Conservation (phyloP, 306 rosid species). For the Trichosanthes cucumerina region DNA sequence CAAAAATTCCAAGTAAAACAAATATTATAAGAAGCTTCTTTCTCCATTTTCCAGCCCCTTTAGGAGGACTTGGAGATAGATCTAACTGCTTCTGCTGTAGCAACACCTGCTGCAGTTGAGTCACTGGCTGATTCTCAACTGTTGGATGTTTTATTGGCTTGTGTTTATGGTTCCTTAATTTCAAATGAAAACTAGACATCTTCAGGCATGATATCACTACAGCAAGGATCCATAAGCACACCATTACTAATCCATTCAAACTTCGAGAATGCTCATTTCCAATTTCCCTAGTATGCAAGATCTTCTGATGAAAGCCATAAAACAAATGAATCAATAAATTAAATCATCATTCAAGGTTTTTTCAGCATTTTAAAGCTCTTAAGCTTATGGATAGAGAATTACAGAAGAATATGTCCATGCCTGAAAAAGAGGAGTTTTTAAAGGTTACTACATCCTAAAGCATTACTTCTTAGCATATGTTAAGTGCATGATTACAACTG, state of each 20-base stretch:
- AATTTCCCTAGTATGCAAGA: constrained; percentile 23
- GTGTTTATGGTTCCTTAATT: constrained; percentile 30
- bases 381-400: neutral
- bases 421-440: neutral
- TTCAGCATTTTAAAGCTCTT: constrained; percentile 1
- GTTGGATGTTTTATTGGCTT: constrained; percentile 25
- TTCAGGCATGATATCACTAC: constrained; percentile 39
- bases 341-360: neutral
- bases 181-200: constrained; percentile 27
- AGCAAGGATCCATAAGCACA: constrained; percentile 41
- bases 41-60: constrained; percentile 70
- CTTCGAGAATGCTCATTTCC: constrained; percentile 16
- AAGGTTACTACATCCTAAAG: neutral
- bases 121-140: constrained; percentile 23
- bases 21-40: constrained; percentile 41
- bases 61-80: constrained; percentile 26
- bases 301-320: constrained; percentile 27
- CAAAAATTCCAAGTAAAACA: constrained; percentile 35
- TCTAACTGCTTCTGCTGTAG: constrained; percentile 27
- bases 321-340: constrained; percentile 11
- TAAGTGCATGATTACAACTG: neutral
- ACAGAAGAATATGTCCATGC: neutral
- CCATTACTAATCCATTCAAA: constrained; percentile 29
- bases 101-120: constrained; percentile 10
- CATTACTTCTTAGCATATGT: neutral